These are phyloP conservation scores for Haematococcus lacustris DNA, from an alignment of 139 green algal genomes.

Conservation along the genomic window DNA sequence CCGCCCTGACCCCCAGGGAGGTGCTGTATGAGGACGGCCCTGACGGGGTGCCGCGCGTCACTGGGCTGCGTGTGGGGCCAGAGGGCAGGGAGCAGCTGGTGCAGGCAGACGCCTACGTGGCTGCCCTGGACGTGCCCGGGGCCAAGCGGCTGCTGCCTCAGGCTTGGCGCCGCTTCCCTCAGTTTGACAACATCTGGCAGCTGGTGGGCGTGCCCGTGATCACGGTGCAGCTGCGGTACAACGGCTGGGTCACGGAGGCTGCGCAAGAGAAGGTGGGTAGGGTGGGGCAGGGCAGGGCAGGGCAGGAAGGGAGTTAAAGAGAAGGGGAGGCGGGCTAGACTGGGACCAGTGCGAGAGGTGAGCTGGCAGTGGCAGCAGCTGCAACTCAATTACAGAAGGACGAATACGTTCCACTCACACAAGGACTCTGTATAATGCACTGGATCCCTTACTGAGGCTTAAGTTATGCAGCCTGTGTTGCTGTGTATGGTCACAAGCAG, in stretches of 20 bases:
- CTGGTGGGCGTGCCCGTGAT: constrained; percentile 92
- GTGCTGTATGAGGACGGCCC: constrained; percentile 67
- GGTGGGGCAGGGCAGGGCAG: no score
- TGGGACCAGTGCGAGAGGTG: no score
- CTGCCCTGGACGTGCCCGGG: constrained; percentile 90
- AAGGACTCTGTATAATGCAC: no score
- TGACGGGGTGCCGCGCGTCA: constrained; percentile 62
- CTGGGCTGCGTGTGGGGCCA: constrained; percentile 62
- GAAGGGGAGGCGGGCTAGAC: no score
- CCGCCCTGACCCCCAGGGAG: constrained; percentile 56
- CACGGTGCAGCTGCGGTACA: constrained; percentile 93
- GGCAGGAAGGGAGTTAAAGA: no score
- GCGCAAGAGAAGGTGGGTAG: no score
- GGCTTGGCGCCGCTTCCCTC: constrained; percentile 53
- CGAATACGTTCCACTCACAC: no score
- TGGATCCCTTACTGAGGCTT: no score
- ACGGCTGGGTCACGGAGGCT: constrained; percentile 96
- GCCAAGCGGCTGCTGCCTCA: constrained; percentile 81
- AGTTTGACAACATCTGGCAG: constrained; percentile 91
- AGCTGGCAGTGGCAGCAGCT: no score
- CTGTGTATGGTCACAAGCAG: no score
- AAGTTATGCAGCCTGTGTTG: no score
- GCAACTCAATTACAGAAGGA: no score
- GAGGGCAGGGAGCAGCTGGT: constrained; percentile 48
- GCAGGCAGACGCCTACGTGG: constrained; percentile 83